phyloP scores from a whole-genome alignment of 2,329 filamentous ascomycete genomes.

The Paramyrothecium roridum region DNA sequence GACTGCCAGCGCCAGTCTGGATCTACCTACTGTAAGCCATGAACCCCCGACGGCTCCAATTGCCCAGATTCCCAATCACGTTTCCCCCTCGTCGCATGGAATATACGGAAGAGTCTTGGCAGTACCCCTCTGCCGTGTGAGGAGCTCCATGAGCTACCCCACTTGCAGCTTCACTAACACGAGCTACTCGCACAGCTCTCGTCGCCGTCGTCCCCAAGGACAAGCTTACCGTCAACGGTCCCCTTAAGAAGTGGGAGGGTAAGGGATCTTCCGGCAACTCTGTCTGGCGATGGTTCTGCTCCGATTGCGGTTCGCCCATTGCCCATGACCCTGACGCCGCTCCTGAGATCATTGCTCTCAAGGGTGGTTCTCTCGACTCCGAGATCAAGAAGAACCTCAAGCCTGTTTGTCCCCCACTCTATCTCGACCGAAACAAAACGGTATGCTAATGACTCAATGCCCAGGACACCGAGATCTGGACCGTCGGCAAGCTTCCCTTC shows the following conservation, averaged over 20 bases:
- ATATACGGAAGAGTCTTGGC: not conserved
- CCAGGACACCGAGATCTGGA: conserved; percentile 68
- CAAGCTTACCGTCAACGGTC: conserved; percentile 60
- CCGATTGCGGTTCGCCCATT: conserved; percentile 66
- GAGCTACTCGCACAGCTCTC: conserved; percentile 43
- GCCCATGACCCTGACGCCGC: conserved; percentile 69
- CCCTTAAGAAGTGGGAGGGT: conserved; percentile 62
- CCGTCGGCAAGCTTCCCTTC: conserved; percentile 65
- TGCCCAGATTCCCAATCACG: not conserved
- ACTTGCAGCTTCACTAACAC: not conserved
- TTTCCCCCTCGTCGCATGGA: not conserved
- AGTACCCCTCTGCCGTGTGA: not conserved
- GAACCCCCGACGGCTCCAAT: not conserved
- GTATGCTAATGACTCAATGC: not conserved
- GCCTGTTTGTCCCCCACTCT: conserved; percentile 44
- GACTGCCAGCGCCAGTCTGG: conserved; percentile 70
- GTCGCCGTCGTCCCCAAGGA: conserved; percentile 65
- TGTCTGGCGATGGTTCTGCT: conserved; percentile 68
- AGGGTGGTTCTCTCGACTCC: conserved; percentile 60
- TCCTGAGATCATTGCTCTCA: conserved; percentile 67
- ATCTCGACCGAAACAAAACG: not conserved
- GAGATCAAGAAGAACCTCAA: conserved; percentile 67
- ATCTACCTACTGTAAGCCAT: conserved; percentile 61
- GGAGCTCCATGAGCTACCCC: conserved; percentile 4
- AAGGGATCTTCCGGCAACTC: conserved; percentile 57